Base-by-base conservation (phyloP, 352 stramenopile species). In the Phytopythium aichiense region DNA sequence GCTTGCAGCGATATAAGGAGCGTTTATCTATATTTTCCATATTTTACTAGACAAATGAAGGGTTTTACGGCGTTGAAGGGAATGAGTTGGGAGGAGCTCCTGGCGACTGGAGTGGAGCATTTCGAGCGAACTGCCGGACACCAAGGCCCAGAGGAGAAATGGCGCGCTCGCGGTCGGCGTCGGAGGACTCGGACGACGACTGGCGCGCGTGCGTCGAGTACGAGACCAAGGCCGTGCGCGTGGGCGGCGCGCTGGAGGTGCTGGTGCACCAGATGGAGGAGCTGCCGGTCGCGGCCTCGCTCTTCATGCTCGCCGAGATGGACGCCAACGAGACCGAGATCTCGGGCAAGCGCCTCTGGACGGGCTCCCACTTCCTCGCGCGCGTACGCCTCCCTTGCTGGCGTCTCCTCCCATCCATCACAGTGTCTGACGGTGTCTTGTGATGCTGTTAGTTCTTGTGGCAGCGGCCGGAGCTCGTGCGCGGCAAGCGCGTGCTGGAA, bases 261-360 rank as follows among this genome's bases (percentile, higher is more conserved):
- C 67, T 77, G 20, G 76, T 87, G 23, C 72, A 75, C 23, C 77
- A 87, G 64, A 87, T 87, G 77, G 73, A 83, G 57, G 77, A 87
- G 68, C 73, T 87, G 22, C 67, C 75, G 2, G 66, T 87, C 22
- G 75, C 75, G 23, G 75, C 69, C 30, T 81, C 73, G 53, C 73
- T 87, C 58, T 82, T 82, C 52, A 87, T 87, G 77, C 61, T 87
- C 35, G 71, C 77, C 12, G 77, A 87, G 61, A 87, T 87, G 77
- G 64, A 81, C 56, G 73, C 73, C 52, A 84, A 84, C 46, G 66
- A 72, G 59, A 76, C 71, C 40, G 84, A 94, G 67, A 94, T 94
- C 62, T 90, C 79, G 56, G 84, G 84, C 55, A 84, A 81, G 63
- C 77, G 84, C 45, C 74, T 90, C 46, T 94, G 84, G 84, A 82